Conservation (phyloP, 129 eudicot species). For the Silybum marianum region DNA sequence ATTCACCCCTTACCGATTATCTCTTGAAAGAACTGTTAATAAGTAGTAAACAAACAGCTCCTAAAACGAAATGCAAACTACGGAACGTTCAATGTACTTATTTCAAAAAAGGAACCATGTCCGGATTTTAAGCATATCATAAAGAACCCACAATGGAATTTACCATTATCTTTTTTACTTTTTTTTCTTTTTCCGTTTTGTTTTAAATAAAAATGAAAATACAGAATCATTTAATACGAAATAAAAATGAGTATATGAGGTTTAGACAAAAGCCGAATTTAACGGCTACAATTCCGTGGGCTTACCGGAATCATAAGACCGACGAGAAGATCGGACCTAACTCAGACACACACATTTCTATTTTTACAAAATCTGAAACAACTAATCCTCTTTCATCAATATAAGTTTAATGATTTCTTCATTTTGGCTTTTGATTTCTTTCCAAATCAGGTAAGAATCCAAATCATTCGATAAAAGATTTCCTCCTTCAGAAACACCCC, state of each 20-base stretch:
- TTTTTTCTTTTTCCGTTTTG: background rate
- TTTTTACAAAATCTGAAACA: slow-evolving; percentile 17
- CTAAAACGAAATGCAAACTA: too few species aligned
- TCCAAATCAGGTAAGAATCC: slow-evolving; percentile 65
- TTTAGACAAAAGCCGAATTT: slow-evolving; percentile 11
- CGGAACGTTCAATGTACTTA: too few species aligned
- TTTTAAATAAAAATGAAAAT: too few species aligned
- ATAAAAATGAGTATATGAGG: slow-evolving; percentile 1
- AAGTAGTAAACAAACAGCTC: too few species aligned
- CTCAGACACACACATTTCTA: slow-evolving; percentile 22
- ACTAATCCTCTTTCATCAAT: slow-evolving; percentile 30
- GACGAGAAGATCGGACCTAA: slow-evolving; percentile 34
- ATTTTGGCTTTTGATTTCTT: slow-evolving; percentile 66
- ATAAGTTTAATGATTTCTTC: slow-evolving; percentile 32
- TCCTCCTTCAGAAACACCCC: slow-evolving; percentile 44
- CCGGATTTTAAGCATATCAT: too few species aligned
- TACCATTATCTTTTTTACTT: too few species aligned
- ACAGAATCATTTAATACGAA: background rate
- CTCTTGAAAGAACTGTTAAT: too few species aligned
- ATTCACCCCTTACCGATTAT: too few species aligned
- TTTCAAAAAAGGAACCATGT: too few species aligned
- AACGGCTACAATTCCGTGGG: slow-evolving; percentile 61
- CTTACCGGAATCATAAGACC: slow-evolving; percentile 20
- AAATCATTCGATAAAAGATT: slow-evolving; percentile 31
- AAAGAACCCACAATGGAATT: too few species aligned